phyloP scores from a whole-genome alignment of 2,329 filamentous ascomycete genomes.

The Pseudomassariella vexata region DNA sequence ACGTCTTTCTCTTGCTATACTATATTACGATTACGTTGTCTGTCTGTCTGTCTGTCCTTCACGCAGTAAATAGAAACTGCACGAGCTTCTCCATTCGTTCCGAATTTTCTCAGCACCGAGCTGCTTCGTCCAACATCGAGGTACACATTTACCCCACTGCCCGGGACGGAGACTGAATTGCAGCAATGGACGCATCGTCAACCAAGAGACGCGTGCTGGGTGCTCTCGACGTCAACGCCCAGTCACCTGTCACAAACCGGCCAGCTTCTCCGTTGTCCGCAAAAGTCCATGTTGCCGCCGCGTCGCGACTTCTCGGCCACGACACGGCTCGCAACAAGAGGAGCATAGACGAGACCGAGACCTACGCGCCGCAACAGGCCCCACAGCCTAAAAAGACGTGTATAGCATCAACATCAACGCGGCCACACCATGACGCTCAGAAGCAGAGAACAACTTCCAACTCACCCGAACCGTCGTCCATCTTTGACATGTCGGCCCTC shows the following conservation, averaged over 20 bases:
- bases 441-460: not conserved
- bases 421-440: not conserved
- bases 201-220: slow-evolving; percentile 23
- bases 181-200: slow-evolving; percentile 18
- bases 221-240: slow-evolving; percentile 20
- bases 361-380: not conserved
- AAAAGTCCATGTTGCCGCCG: no score
- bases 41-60: no score
- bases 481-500: slow-evolving; percentile 43
- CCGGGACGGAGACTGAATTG: slow-evolving; percentile 5
- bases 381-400: not conserved
- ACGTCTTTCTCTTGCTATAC: no score
- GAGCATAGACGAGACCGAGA: slow-evolving; percentile 1
- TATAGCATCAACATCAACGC: not conserved
- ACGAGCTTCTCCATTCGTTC: no score
- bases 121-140: no score
- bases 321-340: not conserved
- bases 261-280: no score
- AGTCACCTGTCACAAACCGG: slow-evolving; percentile 11
- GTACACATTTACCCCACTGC: no score
- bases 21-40: no score
- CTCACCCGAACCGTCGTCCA: slow-evolving; percentile 30
- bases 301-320: no score
- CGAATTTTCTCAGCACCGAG: no score
- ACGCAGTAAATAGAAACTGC: no score